Evolutionary conservation across 1,284 basidiomycete species (phyloP), one percentile per base, ranked within the genome.

Genomic region (Fomes fomentarius): DNA sequence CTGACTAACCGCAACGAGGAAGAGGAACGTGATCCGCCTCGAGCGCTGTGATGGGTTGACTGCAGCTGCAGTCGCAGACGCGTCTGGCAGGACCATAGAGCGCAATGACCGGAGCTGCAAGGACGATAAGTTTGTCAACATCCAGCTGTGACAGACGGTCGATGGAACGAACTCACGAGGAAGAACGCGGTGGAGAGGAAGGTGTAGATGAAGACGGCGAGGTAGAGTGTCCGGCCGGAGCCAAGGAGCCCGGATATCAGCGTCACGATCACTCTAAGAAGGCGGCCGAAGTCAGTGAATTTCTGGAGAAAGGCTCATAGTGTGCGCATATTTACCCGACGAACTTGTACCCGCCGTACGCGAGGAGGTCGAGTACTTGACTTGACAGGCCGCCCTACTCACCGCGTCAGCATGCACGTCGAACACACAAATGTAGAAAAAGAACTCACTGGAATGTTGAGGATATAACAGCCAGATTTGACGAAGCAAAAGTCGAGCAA

Each of bases 321-420:
- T 14, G 22, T 14, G 28, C 9, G 9, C 39, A 12, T 6, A 69
- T 81, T 19, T 61, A 94, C 92, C 94, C 94, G 41, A 98, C 93
- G 66, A 99, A 99, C 70, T 99, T 99, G 77, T 99, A 99, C 0
- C 97, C 96, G 4, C 89, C 90, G 69, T 98, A 99, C 43, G 83
- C 90, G 56, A 88, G 73, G 52, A 85, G 77, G 72, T 86, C 91
- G 6, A 88, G 75, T n/a, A 89, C 82, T 56, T 87, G 85, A 22
- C 84, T 84, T 10, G 87, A 80, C 10, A 87, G 87, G 10, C 69
- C 65, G 10, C 70, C 69, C 65, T 71, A 21, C 31, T 21, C 12
- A 33, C 11, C 2, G 22, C 19, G 12, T 21, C 10, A 5, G 38
- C 2, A 28, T 14, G 19, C 12, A 40, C 3, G 14, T 1, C 8